Percentiles rank a stretch among this genome's conserved stretches.
These are phyloP conservation scores for Pterocarpus macrocarpus DNA, from an alignment of 306 rosid species.

Conservation along the genomic window DNA sequence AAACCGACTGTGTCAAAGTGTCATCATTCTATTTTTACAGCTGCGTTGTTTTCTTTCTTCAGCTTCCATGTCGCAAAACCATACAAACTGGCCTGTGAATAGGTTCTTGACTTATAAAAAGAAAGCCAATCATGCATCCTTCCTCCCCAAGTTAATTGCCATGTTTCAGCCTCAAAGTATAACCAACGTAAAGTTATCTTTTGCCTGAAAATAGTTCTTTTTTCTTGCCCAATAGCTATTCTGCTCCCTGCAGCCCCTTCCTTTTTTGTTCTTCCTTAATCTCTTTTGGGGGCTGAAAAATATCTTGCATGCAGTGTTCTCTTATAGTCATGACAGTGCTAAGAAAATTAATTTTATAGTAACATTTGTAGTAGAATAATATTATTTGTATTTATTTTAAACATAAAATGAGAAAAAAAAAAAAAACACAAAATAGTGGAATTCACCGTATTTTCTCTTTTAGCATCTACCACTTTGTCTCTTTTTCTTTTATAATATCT, in stretches of 20 bases:
- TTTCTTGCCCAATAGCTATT: neutral
- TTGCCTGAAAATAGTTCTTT: neutral
- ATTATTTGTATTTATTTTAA: too few species aligned
- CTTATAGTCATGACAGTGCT: too few species aligned
- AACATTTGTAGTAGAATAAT: slow-evolving; percentile 28
- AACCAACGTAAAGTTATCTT: slow-evolving; percentile 10
- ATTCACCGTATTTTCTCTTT: too few species aligned
- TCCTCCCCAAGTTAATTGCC: slow-evolving; percentile 31
- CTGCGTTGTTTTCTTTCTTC: slow-evolving; percentile 18
- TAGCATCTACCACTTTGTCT: too few species aligned
- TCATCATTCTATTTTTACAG: slow-evolving; percentile 20
- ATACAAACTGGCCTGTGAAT: neutral
- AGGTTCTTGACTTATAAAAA: neutral
- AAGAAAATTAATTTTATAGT: too few species aligned
- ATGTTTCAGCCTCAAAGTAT: slow-evolving; percentile 43
- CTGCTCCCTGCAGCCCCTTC: neutral
- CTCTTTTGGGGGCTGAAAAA: slow-evolving; percentile 33
- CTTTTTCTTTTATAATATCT: too few species aligned
- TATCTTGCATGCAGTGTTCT: neutral
- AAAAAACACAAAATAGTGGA: too few species aligned
- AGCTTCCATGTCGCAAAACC: slow-evolving; percentile 4
- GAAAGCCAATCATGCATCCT: slow-evolving; percentile 39
- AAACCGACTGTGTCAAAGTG: neutral
- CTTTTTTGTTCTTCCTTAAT: slow-evolving; percentile 3
- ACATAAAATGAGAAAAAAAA: too few species aligned